Base-by-base conservation (phyloP, 2,329 filamentous ascomycete genomes). In the Monosporascus sp. region DNA sequence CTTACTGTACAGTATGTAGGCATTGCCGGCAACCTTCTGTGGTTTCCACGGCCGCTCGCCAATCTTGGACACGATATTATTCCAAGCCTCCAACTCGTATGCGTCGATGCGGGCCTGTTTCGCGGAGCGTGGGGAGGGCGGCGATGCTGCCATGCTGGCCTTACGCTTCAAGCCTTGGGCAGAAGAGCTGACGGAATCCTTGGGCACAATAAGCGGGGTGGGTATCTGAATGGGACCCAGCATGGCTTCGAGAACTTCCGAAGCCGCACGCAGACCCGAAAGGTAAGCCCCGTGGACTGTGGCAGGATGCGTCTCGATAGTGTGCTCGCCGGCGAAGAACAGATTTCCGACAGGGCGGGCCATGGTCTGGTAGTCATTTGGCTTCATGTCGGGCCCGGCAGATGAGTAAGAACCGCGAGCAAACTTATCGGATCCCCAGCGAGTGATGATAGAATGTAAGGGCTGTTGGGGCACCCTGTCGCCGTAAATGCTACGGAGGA, bases 251-350 rank as follows among this genome's bases (percentile, higher is more conserved):
- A 96, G 76, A 2, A 99, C 82, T 65, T 97, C 92, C 3, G 89
- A 87, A 11, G 94, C 94, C 3, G 88, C 94, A 49, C 94, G 86
- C 6, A 99, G 78, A 3, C 94, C 95, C 2, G 94, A 97, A 4
- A 99, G 77, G 66, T 97, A 99, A 8, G 94, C 95, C 6, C 94
- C 94, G 62, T 99, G 94, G 0, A 99, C 94, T 2, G 94, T 99
- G 35, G 95, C 94, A 14, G 95, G 94, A 67, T 99, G 92, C 1
- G 91, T 96, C 47, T 90, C 91, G 62, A 89, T 97, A 1, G 95
- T 99, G 56, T 96, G 94, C 71, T 99, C 94, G 48, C 94, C 94
- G 17, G 93, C 94, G 70, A 99, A 99, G 71, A 93, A 90, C 8
- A 99, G 76, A 59, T 95, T 96, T 35, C 91, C 92, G 35, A 97